Percentiles rank a stretch among this genome's conserved stretches.
These are phyloP conservation scores for Tagetes patula DNA, from an alignment of 129 eudicot species.

Conservation along the genomic window DNA sequence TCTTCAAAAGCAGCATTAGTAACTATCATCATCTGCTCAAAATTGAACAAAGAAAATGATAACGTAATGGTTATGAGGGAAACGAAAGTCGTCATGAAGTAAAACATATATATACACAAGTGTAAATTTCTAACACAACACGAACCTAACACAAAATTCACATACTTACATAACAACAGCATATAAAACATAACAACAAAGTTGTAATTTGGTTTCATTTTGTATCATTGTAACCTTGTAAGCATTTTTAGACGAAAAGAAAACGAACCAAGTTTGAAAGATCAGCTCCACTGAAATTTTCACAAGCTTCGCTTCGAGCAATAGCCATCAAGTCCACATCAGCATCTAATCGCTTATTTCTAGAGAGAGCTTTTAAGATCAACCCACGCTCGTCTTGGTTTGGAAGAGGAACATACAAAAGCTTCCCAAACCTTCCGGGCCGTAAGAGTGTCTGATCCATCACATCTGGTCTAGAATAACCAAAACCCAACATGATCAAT, in stretches of 20 bases:
- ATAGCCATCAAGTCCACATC: too few relatives aligned
- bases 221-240: too few relatives aligned
- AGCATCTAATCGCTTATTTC: not conserved
- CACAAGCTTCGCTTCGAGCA: too few relatives aligned
- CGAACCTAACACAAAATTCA: not conserved
- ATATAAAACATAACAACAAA: too few relatives aligned
- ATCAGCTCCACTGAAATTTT: too few relatives aligned
- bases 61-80: not conserved
- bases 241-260: too few relatives aligned
- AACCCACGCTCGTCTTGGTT: conserved; percentile 75
- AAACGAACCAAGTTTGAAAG: too few relatives aligned
- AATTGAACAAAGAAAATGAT: not conserved
- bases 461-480: conserved; percentile 59
- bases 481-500: not conserved
- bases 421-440: conserved; percentile 82
- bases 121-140: not conserved
- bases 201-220: too few relatives aligned
- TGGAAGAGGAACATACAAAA: conserved; percentile 74
- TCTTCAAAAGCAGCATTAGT: conserved; percentile 57
- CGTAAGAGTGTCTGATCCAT: conserved; percentile 72
- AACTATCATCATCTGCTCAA: conserved; percentile 67
- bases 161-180: not conserved
- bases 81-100: not conserved
- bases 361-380: conserved; percentile 69
- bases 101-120: too few relatives aligned